phyloP scores from a whole-genome alignment of 2,329 filamentous ascomycete genomes.

The Pseudocercospora cruenta region DNA sequence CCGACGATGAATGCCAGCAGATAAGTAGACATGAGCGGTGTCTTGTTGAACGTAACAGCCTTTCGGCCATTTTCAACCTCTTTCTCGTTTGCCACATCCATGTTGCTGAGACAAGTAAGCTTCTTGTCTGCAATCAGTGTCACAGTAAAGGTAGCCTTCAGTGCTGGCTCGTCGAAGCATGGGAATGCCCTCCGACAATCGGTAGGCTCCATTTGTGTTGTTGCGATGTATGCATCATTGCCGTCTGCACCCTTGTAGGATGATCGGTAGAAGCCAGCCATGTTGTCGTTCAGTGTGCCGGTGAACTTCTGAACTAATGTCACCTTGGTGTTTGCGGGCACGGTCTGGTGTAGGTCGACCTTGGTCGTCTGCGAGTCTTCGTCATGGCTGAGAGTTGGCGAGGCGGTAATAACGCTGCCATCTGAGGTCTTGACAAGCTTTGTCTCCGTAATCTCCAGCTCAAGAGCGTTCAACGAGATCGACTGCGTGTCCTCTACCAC shows the following conservation, averaged over 20 bases:
- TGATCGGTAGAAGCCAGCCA: constrained; percentile 96
- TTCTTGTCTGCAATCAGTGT: constrained; percentile 89
- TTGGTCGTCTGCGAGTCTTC: constrained; percentile 80
- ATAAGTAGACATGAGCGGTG: constrained; percentile 94
- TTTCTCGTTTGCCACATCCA: constrained; percentile 84
- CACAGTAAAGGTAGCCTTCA: constrained; percentile 91
- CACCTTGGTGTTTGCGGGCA: constrained; percentile 76
- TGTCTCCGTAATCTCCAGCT: constrained; percentile 79
- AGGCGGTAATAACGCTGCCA: constrained; percentile 62
- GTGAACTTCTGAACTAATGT: constrained; percentile 77
- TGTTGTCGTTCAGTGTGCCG: constrained; percentile 84
- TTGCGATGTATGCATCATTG: constrained; percentile 78
- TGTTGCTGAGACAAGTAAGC: constrained; percentile 92
- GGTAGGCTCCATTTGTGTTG: constrained; percentile 94
- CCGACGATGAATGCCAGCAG: constrained; percentile 92
- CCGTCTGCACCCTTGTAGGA: constrained; percentile 86
- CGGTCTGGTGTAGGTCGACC: constrained; percentile 73
- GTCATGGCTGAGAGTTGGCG: constrained; percentile 72
- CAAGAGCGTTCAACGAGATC: constrained; percentile 84
- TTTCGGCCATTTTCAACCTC: constrained; percentile 74
- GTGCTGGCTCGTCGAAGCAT: constrained; percentile 92
- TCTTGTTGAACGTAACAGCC: constrained; percentile 88
- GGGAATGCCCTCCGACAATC: constrained; percentile 92
- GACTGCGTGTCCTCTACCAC: constrained; percentile 82
- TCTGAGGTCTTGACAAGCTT: constrained; percentile 63